Evolutionary conservation across 441 rosid species (phyloP).

Genomic region (Adansonia madagascariensis): DNA sequence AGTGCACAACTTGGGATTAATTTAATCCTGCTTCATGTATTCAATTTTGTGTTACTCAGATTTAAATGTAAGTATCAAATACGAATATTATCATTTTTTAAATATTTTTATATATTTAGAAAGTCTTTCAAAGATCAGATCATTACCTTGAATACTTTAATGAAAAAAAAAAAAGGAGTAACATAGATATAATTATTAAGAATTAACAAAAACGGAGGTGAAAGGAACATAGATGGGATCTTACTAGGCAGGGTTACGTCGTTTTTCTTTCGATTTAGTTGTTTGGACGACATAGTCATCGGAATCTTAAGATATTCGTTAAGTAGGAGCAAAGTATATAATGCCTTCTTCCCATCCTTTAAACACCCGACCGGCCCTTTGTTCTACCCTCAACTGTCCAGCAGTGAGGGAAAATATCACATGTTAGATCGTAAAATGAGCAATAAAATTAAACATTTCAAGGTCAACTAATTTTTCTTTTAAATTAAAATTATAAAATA

Average conservation of each 20-base stretch:
- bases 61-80: too few species aligned
- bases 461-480: not conserved
- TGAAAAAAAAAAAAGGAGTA: too few species aligned
- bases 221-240: slow-evolving; percentile 15
- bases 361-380: slow-evolving; percentile 72
- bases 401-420: not conserved
- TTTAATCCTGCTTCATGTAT: not conserved
- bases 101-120: too few species aligned
- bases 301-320: slow-evolving; percentile 52
- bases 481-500: too few species aligned
- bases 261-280: too few species aligned
- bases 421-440: not conserved
- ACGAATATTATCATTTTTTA: too few species aligned
- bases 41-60: not conserved
- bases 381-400: slow-evolving; percentile 70
- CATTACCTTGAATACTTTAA: too few species aligned
- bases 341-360: slow-evolving; percentile 92
- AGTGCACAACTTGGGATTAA: slow-evolving; percentile 26
- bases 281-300: too few species aligned
- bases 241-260: slow-evolving; percentile 78
- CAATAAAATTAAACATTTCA: not conserved
- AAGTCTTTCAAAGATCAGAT: too few species aligned
- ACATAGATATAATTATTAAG: too few species aligned
- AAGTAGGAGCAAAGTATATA: slow-evolving; percentile 83
- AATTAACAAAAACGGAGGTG: not conserved